Base-by-base conservation (phyloP, 208 protist species). In the Vickermania ingenoplastis region DNA sequence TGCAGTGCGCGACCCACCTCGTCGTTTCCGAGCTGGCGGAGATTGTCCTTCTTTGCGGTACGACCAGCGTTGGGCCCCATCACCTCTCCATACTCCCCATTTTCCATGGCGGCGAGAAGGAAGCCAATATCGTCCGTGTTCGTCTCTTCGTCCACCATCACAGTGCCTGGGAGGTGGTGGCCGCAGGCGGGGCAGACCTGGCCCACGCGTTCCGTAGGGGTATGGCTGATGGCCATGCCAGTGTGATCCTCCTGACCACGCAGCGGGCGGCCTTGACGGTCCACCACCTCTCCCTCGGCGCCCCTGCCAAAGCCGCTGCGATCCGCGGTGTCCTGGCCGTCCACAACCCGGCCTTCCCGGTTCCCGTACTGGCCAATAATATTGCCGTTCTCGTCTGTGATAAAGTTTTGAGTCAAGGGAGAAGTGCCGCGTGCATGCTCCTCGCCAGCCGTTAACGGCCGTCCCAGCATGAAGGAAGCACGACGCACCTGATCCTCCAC, bases 1-100 rank as follows among this genome's bases (percentile, higher is more conserved):
- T 67, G 52, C 52, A 67, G n/a, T 7, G 62, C 36, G 22, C 62
- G 62, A 21, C 49, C 26, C 4, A 67, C 54, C 54, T 67, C 62
- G 27, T 67, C 62, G 26, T 41, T 61, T 4, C 28, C 54, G 13
- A 67, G 54, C 54, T 17, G 62, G 17, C 62, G 62, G 2, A 41
- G 13, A 11, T 24, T 14, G 13, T 48, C 26, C 51, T 55, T 11
- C 7, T 11, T 27, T 21, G 23, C 23, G n/a, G 24, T 14, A 4
- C 21, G 25, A 14, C 25, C 27, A 7, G 13, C 54, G 11, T 45
- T 17, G 7, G 36, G 11, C 7, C 36, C 36, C 11, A n/a, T 45
- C 11, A 7, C 36, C 11, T n/a, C 11, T n/a, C 11, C 36, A 17
- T n/a, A 17, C 50, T 54, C 50, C n/a, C 21, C 24, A 21, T 28